Conservation (phyloP, 176 grass and related monocot genomes). For the Alopecurus myosuroides region DNA sequence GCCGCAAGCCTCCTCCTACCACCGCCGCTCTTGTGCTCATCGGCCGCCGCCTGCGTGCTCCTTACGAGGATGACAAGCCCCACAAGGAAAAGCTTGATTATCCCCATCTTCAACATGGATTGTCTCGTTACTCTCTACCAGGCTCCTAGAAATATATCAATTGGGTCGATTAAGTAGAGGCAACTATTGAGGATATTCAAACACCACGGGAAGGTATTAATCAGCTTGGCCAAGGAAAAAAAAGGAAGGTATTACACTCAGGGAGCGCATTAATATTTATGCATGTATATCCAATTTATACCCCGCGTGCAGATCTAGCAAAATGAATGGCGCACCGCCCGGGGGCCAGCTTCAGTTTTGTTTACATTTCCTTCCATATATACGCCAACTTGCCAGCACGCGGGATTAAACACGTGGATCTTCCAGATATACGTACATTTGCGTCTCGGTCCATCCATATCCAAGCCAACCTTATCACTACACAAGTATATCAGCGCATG, state of each 20-base stretch:
- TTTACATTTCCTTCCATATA: background rate
- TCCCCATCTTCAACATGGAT: background rate
- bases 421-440: background rate
- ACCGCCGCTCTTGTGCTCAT: background rate
- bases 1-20: background rate
- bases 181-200: background rate
- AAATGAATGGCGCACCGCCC: background rate
- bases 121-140: background rate
- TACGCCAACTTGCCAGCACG: background rate
- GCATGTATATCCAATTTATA: background rate
- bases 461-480: background rate
- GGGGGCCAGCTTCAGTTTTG: background rate
- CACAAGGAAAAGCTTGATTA: background rate
- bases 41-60: background rate
- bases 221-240: background rate
- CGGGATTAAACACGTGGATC: background rate
- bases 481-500: background rate
- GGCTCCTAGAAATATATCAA: background rate
- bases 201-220: background rate
- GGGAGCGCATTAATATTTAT: background rate
- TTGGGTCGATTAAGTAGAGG: background rate
- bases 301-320: background rate
- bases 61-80: background rate
- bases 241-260: background rate
- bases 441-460: background rate